Base-by-base conservation (phyloP, 306 rosid species). In the Amphicarpaea edgeworthii region DNA sequence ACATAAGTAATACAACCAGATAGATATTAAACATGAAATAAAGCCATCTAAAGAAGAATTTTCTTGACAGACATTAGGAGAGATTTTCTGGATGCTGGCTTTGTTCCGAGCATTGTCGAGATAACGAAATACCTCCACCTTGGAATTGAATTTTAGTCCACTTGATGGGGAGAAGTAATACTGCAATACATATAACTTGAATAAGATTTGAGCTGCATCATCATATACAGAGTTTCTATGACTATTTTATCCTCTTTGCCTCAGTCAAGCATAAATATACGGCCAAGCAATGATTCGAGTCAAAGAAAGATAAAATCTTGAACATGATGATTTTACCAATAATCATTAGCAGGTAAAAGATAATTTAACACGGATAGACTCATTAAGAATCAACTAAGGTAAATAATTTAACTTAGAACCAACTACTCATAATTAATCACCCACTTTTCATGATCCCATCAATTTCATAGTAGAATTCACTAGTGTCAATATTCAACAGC, bases 81-180 rank as follows among this genome's bases (percentile, higher is more conserved):
- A 75, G 53, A 70, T 65, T 79, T 40, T 82, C 75, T 77, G 53
- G 50, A 51, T 53, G 72, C 80, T 30, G 65, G 51, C 86, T 83
- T 77, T 85, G 72, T 69, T 78, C 76, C 24, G 67, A 51, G 37
- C 59, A 41, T 77, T 66, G 53, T 75, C 75, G 37, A 90, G 90
- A 86, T 83, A 80, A 55, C 87, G 88, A 55, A 77, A 70, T 70
- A 87, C 91, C 78, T 88, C 88, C 28, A 72, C 82, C 86, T 80
- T 81, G 73, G 98, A 93, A 61, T 82, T 86, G 77, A 93, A 89
- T 63, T 68, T 82, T 59, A 77, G 75, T 63, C 84, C 89, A 62
- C 72, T 75, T 42, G 89, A 79, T 68, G 96, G 89, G 12, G 85
- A 60, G 74, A 61, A 46, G 75, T 90, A 93, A 71, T 76, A 91